Base-by-base conservation (phyloP, 2,329 filamentous ascomycete genomes). In the Aspergillus sp. region DNA sequence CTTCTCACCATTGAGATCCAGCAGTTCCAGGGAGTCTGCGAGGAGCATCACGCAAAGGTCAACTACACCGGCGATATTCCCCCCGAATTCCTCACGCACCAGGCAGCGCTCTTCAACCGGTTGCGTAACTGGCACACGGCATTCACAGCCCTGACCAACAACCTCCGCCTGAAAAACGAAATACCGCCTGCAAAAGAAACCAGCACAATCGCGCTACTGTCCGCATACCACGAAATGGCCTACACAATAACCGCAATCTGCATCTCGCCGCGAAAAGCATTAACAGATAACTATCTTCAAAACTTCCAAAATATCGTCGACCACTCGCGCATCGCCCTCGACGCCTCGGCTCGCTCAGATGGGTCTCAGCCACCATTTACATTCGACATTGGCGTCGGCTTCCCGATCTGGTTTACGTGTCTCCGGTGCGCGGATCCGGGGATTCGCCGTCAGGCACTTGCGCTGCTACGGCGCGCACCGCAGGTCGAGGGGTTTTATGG, bases 381-480 rank as follows among this genome's bases (percentile, higher is more conserved):
- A 5, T 75, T 75, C 55, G 74, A 76, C 25, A 55, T 75, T 7
- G 66, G 66, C 15, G 57, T 75, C 17, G 71, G 66, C 1, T 47
- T 71, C 9, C 72, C 73, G 3, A 66, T 77, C 2, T 77, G 68
- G 65, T 72, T 76, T 28, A 73, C 71, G 1, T 68, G 67, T 28
- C 62, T 75, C 1, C 67, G 70, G 51, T 77, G 75, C 49, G 72
- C 74, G 8, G 69, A 76, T n/a, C 74, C 73, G 1, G 49, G 15
- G 4, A 64, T 69, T 13, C 71, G 75, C 43, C 72, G 75, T 2
- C 49, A 59, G 2, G 74, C 75, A 23, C 41, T 77, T 1, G 60
- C 62, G 15, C 60, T 77, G 17, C 62, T 76, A 0, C 64, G 61
- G 1, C 63, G 55, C 53, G 66, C 68, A 3, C 71, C 70, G 7